Evolutionary conservation across 2,329 filamentous ascomycete species (phyloP).

Genomic region (Didymella exigua): DNA sequence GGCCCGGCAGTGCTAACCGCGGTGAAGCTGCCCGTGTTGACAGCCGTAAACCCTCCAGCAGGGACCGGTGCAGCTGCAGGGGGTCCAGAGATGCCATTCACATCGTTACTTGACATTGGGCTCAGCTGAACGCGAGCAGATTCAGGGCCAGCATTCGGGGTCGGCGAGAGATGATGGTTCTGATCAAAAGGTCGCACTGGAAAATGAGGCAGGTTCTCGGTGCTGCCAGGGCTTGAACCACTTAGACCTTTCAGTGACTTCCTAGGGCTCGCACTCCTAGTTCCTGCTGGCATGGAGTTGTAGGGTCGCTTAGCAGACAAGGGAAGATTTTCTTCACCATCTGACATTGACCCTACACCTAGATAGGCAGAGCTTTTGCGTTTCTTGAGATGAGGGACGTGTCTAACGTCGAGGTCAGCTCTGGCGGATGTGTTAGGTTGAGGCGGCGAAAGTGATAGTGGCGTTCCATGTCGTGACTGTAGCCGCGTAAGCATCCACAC

Average conservation of each 20-base stretch:
- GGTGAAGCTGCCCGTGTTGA: conserved; percentile 31
- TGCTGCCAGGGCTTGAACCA: conserved; percentile 25
- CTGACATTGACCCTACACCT: conserved; percentile 28
- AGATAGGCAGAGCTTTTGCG: conserved; percentile 42
- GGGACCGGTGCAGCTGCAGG: conserved; percentile 16
- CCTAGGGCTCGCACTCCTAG: conserved; percentile 35
- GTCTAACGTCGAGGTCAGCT: conserved; percentile 31
- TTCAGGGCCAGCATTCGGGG: conserved; percentile 27
- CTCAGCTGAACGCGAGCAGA: conserved; percentile 32
- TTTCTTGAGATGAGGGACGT: conserved; percentile 34
- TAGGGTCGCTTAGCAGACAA: conserved; percentile 40
- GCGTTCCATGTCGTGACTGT: conserved; percentile 41
- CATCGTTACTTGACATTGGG: conserved; percentile 36
- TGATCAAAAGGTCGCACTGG: conserved; percentile 28
- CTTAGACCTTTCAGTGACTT: conserved; percentile 36
- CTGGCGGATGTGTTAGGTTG: conserved; percentile 26
- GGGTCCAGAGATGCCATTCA: conserved; percentile 34
- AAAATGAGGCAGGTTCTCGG: conserved; percentile 37
- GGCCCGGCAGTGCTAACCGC: conserved; percentile 30
- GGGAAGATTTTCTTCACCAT: conserved; percentile 36
- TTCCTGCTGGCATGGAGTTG: conserved; percentile 33
- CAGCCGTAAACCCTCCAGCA: conserved; percentile 27
- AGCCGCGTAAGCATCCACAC: conserved; percentile 20
- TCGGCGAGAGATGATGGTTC: conserved; percentile 26
- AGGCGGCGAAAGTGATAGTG: conserved; percentile 36